Percentiles rank a stretch among this genome's conserved stretches.
These are phyloP conservation scores for Rhodotorula babjevae DNA, from an alignment of 768 basidiomycete genomes.

Conservation along the genomic window DNA sequence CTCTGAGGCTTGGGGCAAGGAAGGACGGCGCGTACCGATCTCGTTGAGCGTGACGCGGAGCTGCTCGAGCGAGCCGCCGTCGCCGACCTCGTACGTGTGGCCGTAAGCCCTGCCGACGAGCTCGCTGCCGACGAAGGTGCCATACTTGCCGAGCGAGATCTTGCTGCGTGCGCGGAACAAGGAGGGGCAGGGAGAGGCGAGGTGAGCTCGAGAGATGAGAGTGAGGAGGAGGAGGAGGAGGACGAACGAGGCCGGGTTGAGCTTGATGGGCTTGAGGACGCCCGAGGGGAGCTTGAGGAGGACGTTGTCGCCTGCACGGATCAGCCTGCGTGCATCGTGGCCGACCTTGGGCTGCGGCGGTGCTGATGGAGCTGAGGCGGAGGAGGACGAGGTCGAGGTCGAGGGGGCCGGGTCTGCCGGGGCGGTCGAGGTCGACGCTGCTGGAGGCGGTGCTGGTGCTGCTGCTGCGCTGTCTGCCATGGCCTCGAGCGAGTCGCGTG, in stretches of 20 bases:
- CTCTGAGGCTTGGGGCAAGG: not conserved
- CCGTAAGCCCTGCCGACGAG: slow-evolving; percentile 81
- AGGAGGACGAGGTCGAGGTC: not conserved
- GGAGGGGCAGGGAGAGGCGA: not conserved
- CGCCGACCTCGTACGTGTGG: slow-evolving; percentile 74
- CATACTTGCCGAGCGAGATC: slow-evolving; percentile 75
- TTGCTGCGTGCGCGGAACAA: slow-evolving; percentile 52
- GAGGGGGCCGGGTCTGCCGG: not conserved
- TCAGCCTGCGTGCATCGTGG: slow-evolving; percentile 40
- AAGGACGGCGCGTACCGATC: slow-evolving; percentile 57
- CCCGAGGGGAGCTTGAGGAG: slow-evolving; percentile 74
- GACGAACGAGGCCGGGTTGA: slow-evolving; percentile 66
- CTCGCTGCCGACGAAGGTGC: slow-evolving; percentile 66
- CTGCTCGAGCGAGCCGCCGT: slow-evolving; percentile 61
- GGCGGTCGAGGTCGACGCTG: not conserved
- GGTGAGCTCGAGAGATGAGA: not conserved
- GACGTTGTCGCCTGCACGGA: slow-evolving; percentile 69
- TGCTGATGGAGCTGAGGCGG: not conserved
- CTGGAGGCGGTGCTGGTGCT: not conserved
- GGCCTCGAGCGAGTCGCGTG: not conserved
- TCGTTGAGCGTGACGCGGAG: slow-evolving; percentile 66
- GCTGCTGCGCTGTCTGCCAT: slow-evolving; percentile 5
- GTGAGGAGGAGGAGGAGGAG: not conserved
- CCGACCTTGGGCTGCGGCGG: not conserved
- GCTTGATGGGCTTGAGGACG: slow-evolving; percentile 67